phyloP scores from a whole-genome alignment of 148 eudicot genomes.

The Rhododendron vialii region DNA sequence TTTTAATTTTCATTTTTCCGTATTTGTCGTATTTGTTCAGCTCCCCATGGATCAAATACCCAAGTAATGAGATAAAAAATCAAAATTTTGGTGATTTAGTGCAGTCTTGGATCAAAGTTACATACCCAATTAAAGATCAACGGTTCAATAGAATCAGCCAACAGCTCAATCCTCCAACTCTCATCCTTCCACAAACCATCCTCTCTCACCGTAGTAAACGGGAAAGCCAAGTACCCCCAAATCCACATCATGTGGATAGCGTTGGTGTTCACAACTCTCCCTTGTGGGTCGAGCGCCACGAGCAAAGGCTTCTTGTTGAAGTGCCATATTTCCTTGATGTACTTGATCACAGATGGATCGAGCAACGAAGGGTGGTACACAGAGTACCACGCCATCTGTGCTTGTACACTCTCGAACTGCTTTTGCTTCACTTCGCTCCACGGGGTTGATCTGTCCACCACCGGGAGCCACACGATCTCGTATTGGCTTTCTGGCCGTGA shows the following conservation, averaged over 20 bases:
- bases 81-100: neutral
- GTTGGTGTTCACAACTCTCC: constrained; percentile 57
- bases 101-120: neutral
- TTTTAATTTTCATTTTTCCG: too few species aligned
- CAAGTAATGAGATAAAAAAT: neutral
- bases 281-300: constrained; percentile 76
- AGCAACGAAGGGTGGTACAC: constrained; percentile 63
- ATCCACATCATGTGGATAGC: constrained; percentile 85
- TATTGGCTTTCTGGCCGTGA: constrained; percentile 40
- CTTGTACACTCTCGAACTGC: constrained; percentile 42
- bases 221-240: constrained; percentile 76
- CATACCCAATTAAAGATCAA: constrained; percentile 51
- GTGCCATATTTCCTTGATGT: constrained; percentile 74
- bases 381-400: constrained; percentile 77
- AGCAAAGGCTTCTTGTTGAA: constrained; percentile 57
- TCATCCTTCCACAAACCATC: constrained; percentile 69
- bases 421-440: constrained; percentile 53
- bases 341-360: constrained; percentile 64
- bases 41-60: too few species aligned
- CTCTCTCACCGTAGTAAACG: constrained; percentile 62
- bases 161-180: constrained; percentile 69
- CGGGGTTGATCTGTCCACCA: constrained; percentile 41
- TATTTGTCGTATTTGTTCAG: too few species aligned
- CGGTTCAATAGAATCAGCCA: constrained; percentile 59
- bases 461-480: constrained; percentile 84